Evolutionary conservation across 768 basidiomycete genomes (phyloP), one percentile per base, ranked within the genome.

Genomic region (Coprinopsis cinerea): DNA sequence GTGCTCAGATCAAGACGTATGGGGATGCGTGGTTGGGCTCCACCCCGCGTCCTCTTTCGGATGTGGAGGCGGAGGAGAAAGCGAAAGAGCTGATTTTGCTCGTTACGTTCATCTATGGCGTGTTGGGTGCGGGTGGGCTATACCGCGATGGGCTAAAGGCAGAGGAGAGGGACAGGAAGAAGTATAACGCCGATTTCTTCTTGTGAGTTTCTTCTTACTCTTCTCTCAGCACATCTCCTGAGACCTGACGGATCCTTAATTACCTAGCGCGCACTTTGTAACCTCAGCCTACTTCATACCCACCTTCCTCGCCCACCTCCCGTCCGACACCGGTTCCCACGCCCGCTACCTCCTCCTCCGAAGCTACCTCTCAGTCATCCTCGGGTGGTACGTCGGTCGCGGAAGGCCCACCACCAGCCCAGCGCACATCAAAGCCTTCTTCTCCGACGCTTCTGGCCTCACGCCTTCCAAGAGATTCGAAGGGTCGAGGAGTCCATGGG

Each of bases 81-180:
- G 67, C 81, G 17, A 80, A 82, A 54, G 85, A 89, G 55, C 54
- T 89, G 3, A 57, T 67, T 7, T 88, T 84, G 82, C 63, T 74
- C 15, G 72, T 67, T 39, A 66, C 66, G 0, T 47, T 85, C 15
- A 53, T 82, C n/a, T 88, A 81, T 53, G 80, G 72, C 2, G 66
- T 80, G 14, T 75, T 72, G 3, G 82, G 79, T 4, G 78, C 63
- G 67, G 36, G 60, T 68, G 45, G 61, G 63, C 24, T 48, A 63
- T 9, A n/a, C 36, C 11, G 36, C 11, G 18, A 9, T 6, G 10
- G 11, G 6, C 9, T 18, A 9, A 39, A 39, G 30, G 15, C 7
- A 32, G 30, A 15, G 7, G 9, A 32, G 15, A 32, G 30, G 30
- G 30, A 32, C 30, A 32, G 15, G 30, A 32, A 7, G 17, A 49